Percentiles rank a stretch among this genome's conserved stretches.
Evolutionary conservation across 164 flowering plant species (phyloP).

Genomic region (Vitis cinerea): DNA sequence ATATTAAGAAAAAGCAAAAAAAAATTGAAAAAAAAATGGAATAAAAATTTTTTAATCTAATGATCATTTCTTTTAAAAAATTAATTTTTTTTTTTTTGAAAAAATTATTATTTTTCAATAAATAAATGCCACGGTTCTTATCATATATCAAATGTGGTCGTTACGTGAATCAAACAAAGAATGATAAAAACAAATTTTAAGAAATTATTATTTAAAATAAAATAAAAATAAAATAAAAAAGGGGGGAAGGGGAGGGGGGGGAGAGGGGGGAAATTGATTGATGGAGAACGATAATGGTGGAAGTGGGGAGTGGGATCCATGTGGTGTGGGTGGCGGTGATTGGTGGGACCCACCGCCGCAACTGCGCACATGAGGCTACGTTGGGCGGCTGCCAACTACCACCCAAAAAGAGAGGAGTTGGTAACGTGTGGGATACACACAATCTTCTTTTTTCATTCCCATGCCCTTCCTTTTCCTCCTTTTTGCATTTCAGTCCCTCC

Average conservation of each 20-base stretch:
- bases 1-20: too few species aligned
- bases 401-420: conserved; percentile 37
- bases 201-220: too few species aligned
- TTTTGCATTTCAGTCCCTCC: neutral
- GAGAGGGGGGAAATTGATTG: neutral
- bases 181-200: too few species aligned
- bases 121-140: too few species aligned
- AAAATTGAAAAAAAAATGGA: too few species aligned
- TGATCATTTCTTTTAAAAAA: too few species aligned
- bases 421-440: conserved; percentile 30
- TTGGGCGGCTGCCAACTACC: conserved; percentile 47
- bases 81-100: too few species aligned
- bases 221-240: neutral
- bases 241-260: neutral
- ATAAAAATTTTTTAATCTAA: too few species aligned
- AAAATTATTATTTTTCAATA: too few species aligned
- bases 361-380: conserved; percentile 38
- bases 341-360: conserved; percentile 30
- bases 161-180: too few species aligned
- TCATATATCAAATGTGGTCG: too few species aligned
- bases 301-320: conserved; percentile 4
- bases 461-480: neutral
- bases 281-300: neutral
- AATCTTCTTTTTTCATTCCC: neutral
- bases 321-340: neutral